These are phyloP conservation scores for Rhinocladiella mackenziei DNA, from an alignment of 2,329 filamentous ascomycete genomes.

Conservation along the genomic window DNA sequence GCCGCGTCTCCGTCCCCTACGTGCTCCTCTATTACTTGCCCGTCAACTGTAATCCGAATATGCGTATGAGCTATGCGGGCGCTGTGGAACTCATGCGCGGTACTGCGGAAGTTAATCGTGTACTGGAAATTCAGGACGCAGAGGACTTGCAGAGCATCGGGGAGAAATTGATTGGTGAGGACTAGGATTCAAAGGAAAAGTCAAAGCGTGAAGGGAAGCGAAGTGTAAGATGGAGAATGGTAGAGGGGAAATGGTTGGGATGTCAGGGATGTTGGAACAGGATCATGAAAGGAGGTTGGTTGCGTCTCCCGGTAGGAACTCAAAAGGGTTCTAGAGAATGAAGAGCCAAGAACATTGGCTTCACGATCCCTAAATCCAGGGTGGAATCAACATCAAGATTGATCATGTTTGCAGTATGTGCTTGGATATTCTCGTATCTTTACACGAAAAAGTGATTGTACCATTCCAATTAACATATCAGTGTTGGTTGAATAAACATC, in stretches of 20 bases:
- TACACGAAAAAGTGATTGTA: too few species aligned
- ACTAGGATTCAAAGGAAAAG: conserved; percentile 32
- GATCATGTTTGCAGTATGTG: too few species aligned
- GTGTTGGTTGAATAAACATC: not conserved
- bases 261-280: too few species aligned
- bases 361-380: too few species aligned
- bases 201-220: not conserved
- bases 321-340: too few species aligned
- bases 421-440: too few species aligned
- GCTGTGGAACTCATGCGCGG: conserved; percentile 95
- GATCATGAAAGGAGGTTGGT: too few species aligned
- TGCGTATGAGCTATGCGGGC: conserved; percentile 90
- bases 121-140: conserved; percentile 76
- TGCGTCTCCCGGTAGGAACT: too few species aligned
- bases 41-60: conserved; percentile 79
- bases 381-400: too few species aligned
- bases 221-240: not conserved
- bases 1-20: conserved; percentile 83
- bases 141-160: conserved; percentile 84
- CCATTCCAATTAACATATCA: not conserved
- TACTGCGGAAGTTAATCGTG: conserved; percentile 80
- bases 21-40: conserved; percentile 94
- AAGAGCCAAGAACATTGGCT: too few species aligned
- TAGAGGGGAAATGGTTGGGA: too few species aligned
- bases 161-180: conserved; percentile 56